Evolutionary conservation across 768 basidiomycete genomes (phyloP).

Genomic region (Tylopilus intermedius): DNA sequence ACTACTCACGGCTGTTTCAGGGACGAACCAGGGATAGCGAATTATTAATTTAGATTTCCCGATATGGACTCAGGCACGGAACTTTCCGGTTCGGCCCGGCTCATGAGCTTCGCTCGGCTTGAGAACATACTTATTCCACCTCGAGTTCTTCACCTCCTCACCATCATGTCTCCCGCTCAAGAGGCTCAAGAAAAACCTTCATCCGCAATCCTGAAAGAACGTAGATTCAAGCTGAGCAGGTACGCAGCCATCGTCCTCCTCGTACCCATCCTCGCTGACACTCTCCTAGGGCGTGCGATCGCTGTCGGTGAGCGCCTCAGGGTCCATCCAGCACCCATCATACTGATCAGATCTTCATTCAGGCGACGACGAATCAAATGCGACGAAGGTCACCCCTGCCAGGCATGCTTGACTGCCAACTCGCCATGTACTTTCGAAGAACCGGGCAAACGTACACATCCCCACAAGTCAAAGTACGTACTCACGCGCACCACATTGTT

Average conservation of each 20-base stretch:
- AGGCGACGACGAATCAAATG: slow-evolving; percentile 84
- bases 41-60: background rate
- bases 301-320: slow-evolving; percentile 65
- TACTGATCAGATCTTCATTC: background rate
- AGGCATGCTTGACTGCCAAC: slow-evolving; percentile 78
- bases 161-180: slow-evolving; percentile 29
- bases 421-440: slow-evolving; percentile 85
- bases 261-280: slow-evolving; percentile 5
- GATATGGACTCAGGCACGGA: slow-evolving; percentile 12
- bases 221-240: slow-evolving; percentile 87
- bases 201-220: slow-evolving; percentile 61
- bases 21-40: background rate
- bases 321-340: background rate
- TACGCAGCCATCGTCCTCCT: slow-evolving; percentile 27
- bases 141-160: slow-evolving; percentile 1
- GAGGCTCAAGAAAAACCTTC: slow-evolving; percentile 42
- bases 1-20: slow-evolving; percentile 20
- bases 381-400: slow-evolving; percentile 85
- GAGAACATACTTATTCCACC: slow-evolving; percentile 25
- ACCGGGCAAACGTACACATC: slow-evolving; percentile 78
- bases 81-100: slow-evolving; percentile 27
- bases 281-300: slow-evolving; percentile 74
- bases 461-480: slow-evolving; percentile 83
- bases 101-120: background rate
- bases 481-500: background rate